A percentile compares a stretch with the other conserved stretches of the same genome.
Conservation (phyloP, 1,284 basidiomycete genomes). For the Coriolopsis trogii region DNA sequence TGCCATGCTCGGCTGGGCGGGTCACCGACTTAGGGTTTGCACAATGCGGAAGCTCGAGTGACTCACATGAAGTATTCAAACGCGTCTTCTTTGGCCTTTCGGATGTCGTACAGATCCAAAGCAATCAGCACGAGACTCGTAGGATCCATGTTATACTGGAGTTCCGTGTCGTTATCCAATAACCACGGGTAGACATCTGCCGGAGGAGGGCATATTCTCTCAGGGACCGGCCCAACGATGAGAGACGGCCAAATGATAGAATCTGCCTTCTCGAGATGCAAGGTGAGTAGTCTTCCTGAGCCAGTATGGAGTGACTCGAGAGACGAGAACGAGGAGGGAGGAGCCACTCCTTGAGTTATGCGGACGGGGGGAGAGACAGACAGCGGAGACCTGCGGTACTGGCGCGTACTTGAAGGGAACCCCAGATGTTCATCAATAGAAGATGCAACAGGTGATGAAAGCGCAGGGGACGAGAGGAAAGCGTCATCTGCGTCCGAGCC, state of each 20-base stretch:
- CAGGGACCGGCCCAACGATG: constrained; percentile 72
- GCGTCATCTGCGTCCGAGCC: constrained; percentile 60
- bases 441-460: constrained; percentile 61
- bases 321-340: constrained; percentile 72
- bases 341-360: constrained; percentile 47
- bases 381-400: constrained; percentile 21
- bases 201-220: constrained; percentile 50
- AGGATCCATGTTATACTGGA: constrained; percentile 79
- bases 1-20: constrained; percentile 73
- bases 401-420: constrained; percentile 14
- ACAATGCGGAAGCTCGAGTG: constrained; percentile 4
- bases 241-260: constrained; percentile 80
- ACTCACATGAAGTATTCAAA: constrained; percentile 80
- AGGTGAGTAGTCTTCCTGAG: constrained; percentile 66
- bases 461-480: constrained; percentile 51
- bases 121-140: constrained; percentile 73
- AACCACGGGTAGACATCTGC: constrained; percentile 51
- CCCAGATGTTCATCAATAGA: constrained; percentile 50
- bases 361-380: constrained; percentile 54
- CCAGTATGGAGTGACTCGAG: constrained; percentile 67
- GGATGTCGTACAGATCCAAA: constrained; percentile 70
- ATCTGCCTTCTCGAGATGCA: constrained; percentile 78
- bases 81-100: constrained; percentile 70
- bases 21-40: not conserved
- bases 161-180: constrained; percentile 53